phyloP scores from a whole-genome alignment of 1,139 yeast genomes.

The Sugiyamaella castrensis region DNA sequence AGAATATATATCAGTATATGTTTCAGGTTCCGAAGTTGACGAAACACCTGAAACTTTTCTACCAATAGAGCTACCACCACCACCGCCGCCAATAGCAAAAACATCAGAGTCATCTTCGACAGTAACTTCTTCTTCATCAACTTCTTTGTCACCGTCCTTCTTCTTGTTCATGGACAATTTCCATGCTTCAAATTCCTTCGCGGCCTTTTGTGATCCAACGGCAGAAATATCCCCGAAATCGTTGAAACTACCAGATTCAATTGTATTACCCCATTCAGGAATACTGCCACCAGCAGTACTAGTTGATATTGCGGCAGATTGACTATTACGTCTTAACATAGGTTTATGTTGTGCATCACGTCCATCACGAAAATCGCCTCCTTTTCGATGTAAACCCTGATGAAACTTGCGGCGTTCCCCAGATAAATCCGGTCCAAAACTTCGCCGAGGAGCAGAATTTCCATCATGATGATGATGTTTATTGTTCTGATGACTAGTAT shows the following conservation, averaged over 20 bases:
- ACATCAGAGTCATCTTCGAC: background rate
- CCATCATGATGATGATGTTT: constrained; percentile 6
- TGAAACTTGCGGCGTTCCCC: constrained; percentile 10
- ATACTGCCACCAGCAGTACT: background rate
- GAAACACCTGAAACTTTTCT: background rate
- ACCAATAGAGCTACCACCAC: background rate
- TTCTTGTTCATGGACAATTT: constrained; percentile 10
- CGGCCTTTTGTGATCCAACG: constrained; percentile 19
- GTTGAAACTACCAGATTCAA: too few species aligned
- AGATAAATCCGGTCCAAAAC: background rate
- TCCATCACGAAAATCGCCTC: too few species aligned
- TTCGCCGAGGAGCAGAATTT: constrained; percentile 1
- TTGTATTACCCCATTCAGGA: background rate
- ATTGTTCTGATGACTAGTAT: background rate
- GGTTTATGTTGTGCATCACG: too few species aligned
- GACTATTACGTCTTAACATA: constrained; percentile 4
- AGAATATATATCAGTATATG: background rate
- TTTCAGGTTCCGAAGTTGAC: constrained; percentile 3
- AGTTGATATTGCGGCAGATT: background rate
- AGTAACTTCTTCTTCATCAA: background rate
- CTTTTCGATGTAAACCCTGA: constrained; percentile 1
- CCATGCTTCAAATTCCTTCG: constrained; percentile 21
- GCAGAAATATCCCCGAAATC: background rate
- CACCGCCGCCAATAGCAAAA: background rate
- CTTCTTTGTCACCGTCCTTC: background rate